A percentile compares a stretch with the other conserved stretches of the same genome.
phyloP scores from a whole-genome alignment of 768 basidiomycete genomes.

The Termitomyces sp. region DNA sequence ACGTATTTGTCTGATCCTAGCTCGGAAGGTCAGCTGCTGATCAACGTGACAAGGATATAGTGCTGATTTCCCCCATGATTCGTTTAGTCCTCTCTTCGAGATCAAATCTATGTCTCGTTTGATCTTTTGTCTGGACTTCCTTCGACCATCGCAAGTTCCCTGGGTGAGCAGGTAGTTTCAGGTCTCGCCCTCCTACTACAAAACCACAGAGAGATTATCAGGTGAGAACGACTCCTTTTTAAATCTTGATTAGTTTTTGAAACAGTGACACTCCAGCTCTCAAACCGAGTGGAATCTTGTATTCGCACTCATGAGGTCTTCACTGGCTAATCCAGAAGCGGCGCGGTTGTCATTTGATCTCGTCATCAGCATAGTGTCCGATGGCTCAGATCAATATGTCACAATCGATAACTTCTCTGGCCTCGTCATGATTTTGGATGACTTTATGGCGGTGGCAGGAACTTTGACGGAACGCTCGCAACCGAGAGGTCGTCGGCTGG shows the following conservation, averaged over 20 bases:
- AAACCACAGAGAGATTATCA: conserved; percentile 66
- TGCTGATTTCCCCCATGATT: conserved; percentile 3
- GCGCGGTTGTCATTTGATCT: conserved; percentile 81
- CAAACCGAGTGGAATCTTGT: conserved; percentile 96
- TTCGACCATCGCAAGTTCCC: conserved; percentile 65
- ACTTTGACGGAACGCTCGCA: conserved; percentile 52
- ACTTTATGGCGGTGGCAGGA: conserved; percentile 77
- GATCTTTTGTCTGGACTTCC: conserved; percentile 85
- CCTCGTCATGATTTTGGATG: conserved; percentile 76
- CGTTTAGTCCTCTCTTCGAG: conserved; percentile 69
- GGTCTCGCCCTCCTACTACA: conserved; percentile 80
- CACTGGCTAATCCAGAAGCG: conserved; percentile 82
- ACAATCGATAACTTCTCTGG: conserved; percentile 77
- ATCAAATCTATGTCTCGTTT: conserved; percentile 92
- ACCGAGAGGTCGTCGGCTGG: conserved; percentile 43
- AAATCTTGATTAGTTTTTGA: neutral
- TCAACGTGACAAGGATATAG: neutral
- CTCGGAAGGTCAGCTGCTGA: conserved; percentile 55
- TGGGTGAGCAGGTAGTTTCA: conserved; percentile 87
- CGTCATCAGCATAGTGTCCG: conserved; percentile 56
- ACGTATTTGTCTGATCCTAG: conserved; percentile 77
- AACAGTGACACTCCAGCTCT: conserved; percentile 41
- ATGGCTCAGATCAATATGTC: conserved; percentile 56
- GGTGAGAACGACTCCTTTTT: conserved; percentile 29
- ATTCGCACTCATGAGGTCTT: conserved; percentile 82